These are phyloP conservation scores for Ophiostoma perfectum DNA, from an alignment of 2,329 filamentous ascomycete genomes.

Conservation along the genomic window DNA sequence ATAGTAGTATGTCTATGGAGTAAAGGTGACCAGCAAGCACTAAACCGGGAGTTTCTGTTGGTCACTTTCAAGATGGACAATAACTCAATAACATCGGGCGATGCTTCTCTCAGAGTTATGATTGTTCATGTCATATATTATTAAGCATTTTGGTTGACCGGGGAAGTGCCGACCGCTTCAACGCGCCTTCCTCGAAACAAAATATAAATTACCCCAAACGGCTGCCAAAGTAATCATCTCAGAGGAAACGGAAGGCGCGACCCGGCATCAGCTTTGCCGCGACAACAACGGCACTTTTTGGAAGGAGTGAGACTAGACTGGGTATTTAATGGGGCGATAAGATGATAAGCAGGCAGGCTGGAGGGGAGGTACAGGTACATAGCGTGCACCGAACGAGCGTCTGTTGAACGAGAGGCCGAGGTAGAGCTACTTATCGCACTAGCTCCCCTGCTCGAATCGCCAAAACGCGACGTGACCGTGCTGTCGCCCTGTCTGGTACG, in stretches of 20 bases:
- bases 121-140: no score
- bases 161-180: no score
- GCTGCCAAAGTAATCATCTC: no score
- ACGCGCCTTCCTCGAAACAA: no score
- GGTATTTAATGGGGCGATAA: background rate
- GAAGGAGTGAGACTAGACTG: background rate
- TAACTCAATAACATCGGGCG: no score
- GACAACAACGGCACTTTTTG: background rate
- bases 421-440: background rate
- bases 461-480: constrained; percentile 8
- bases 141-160: no score
- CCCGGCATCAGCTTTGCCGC: background rate
- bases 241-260: background rate
- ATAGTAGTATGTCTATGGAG: background rate
- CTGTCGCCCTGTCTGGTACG: background rate
- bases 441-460: background rate
- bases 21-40: background rate
- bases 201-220: no score
- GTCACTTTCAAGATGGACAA: no score
- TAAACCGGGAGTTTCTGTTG: background rate
- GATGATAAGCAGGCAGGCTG: background rate
- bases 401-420: no score
- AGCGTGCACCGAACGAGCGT: no score
- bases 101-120: no score
- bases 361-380: background rate